These are phyloP conservation scores for Incumbomyces delicatus DNA, from an alignment of 2,329 filamentous ascomycete species.

Conservation along the genomic window DNA sequence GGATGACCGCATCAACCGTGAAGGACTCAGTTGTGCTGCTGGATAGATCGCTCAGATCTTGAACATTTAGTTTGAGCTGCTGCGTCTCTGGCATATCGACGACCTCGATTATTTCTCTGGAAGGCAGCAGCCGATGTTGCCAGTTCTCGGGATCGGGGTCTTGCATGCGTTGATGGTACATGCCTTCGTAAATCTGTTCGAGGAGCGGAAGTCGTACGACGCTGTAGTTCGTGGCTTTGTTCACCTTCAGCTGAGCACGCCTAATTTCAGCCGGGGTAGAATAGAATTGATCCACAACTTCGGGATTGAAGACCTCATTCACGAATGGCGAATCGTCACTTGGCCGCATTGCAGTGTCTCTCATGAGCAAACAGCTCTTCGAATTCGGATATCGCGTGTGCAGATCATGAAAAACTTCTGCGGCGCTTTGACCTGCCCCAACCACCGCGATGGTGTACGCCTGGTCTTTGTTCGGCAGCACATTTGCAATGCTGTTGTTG, in stretches of 20 bases:
- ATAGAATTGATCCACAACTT: slow-evolving; percentile 69
- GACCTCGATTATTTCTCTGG: slow-evolving; percentile 57
- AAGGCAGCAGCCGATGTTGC: slow-evolving; percentile 70
- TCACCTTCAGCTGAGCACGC: slow-evolving; percentile 51
- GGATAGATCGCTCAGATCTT: slow-evolving; percentile 33
- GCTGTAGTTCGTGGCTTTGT: slow-evolving; percentile 84
- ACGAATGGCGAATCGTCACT: slow-evolving; percentile 96
- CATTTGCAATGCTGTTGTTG: slow-evolving; percentile 21
- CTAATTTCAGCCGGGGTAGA: slow-evolving; percentile 55
- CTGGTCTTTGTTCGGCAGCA: slow-evolving; percentile 25
- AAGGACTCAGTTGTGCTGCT: slow-evolving; percentile 46
- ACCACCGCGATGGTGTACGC: slow-evolving; percentile 70
- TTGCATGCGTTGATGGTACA: slow-evolving; percentile 75
- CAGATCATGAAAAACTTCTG: slow-evolving; percentile 89
- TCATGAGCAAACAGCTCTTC: slow-evolving; percentile 67
- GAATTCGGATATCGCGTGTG: slow-evolving; percentile 74
- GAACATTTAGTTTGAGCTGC: slow-evolving; percentile 50
- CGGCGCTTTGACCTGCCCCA: slow-evolving; percentile 83
- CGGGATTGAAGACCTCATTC: slow-evolving; percentile 92
- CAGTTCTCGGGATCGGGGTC: slow-evolving; percentile 61
- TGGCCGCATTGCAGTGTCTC: slow-evolving; percentile 71
- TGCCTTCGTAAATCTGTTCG: slow-evolving; percentile 74
- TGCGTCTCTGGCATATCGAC: slow-evolving; percentile 42
- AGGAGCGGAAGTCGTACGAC: slow-evolving; percentile 87
- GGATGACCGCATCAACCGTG: slow-evolving; percentile 70